Evolutionary conservation across 352 stramenopile species (phyloP), one percentile per base, ranked within the genome.

Genomic region (Phytophthora pini): DNA sequence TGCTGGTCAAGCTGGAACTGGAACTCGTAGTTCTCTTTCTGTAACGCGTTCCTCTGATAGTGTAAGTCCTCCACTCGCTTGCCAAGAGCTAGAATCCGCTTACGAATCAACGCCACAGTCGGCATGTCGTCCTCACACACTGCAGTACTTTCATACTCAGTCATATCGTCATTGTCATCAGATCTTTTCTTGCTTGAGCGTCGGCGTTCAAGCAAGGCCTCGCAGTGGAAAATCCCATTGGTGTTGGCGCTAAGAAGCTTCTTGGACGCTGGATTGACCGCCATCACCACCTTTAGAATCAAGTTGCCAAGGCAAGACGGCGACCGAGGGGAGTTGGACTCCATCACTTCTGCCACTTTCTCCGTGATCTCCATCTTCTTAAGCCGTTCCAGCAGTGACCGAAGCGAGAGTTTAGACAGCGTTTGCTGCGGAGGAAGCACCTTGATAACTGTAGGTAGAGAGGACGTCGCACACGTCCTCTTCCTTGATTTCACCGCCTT

Each of bases 1-100:
- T 90, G 83, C 31, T 89, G 68, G 51, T 93, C 80, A 0, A 93
- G 41, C 48, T 88, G 74, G 48, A 77, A 84, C 55, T 93, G 84
- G 10, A 91, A 76, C 26, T 88, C 82, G 54, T 91, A 90, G 52
- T 88, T 91, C 22, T 93, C 82, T 49, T 89, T 87, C 43, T 93
- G 84, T 17, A 93, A 65, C 22, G 79, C 61, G 34, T 88, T 93
- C 1, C 84, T 76, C 60, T 91, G 84, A 56, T 80, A 91, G 38
- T 90, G 82, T 27, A 93, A 53, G 31, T 91, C 80, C 20, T 91
- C 82, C 2, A 93, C 72, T 15, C 79, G 76, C 50, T 90, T 88
- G 0, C 82, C 82, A 5, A 90, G 68, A 8, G 82, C 74, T 27
- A 90, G 66, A 38, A 90, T 85, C 1, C 76, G 77, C 47, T 82